phyloP scores from a whole-genome alignment of 2,329 filamentous ascomycete genomes.

The Colletotrichum theobromicola region DNA sequence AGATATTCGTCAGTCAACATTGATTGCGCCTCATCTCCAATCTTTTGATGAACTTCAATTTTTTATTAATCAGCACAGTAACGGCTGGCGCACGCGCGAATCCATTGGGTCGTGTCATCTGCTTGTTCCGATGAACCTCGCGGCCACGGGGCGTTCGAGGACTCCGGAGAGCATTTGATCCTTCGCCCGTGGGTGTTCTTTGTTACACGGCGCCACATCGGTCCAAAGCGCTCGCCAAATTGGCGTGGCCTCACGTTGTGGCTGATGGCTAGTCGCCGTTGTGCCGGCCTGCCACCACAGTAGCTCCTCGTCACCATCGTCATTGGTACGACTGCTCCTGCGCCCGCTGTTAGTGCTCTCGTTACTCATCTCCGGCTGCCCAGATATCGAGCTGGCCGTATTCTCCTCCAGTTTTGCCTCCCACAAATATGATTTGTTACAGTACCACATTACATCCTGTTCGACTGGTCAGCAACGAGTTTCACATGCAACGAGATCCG shows the following conservation, averaged over 20 bases:
- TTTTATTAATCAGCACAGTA: slow-evolving; percentile 17
- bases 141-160: slow-evolving; percentile 6
- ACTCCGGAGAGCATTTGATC: slow-evolving; percentile 6
- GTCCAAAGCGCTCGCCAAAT: neutral
- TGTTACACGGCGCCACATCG: slow-evolving; percentile 8
- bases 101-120: slow-evolving; percentile 8
- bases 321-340: neutral
- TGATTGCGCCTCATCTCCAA: neutral
- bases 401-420: neutral
- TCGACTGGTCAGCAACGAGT: neutral
- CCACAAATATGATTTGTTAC: neutral
- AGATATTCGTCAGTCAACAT: neutral
- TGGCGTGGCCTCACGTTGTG: neutral
- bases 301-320: neutral
- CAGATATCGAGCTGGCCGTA: neutral
- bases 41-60: neutral
- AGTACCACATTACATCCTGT: slow-evolving; percentile 17
- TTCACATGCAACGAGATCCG: neutral
- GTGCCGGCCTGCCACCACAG: neutral
- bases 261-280: slow-evolving; percentile 2
- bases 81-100: neutral
- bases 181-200: neutral
- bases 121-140: neutral
- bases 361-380: neutral
- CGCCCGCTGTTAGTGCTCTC: neutral